Base-by-base conservation (phyloP, 176 grass and related monocot species). In the Carex parvula region DNA sequence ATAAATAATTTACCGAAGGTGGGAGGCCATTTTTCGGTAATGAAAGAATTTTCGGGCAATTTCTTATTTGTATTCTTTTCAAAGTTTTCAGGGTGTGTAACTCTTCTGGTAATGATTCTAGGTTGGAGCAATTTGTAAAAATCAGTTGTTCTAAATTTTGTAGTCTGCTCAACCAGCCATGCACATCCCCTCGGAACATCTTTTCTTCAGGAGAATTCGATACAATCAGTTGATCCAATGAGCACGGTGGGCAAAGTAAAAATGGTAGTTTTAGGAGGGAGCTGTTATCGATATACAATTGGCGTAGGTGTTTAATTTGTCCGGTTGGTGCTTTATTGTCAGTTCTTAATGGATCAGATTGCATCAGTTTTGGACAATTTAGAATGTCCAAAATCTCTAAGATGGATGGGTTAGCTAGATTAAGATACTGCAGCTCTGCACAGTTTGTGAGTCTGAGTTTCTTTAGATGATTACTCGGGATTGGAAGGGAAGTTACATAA, bases 211-310 rank as follows among this genome's bases (percentile, higher is more conserved):
- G 11, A 5, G 63, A 66, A 66, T 8, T 11, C 24, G 3, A 32
- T 4, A 66, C 14, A 5, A 14, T 11, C 62, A 65, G 24, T 6
- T 2, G 0, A 1, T 15, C 12, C 63, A 66, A 66, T 6, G 24
- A 66, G 5, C 10, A 14, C 0, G 63, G 63, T 15, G 63, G 26
- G 22, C 6, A 14, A 33, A 3, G 30, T 14, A 66, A 66, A n/a
- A 50, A 32, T 56, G 70, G 42, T 15, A 84, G 14, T 83, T 66
- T 65, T 48, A 88, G 22, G 32, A 66, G 22, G 63, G 63, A 66
- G 63, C 26, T 66, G 63, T 66, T 32, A 15, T 66, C 63, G 15
- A 66, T 66, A 9, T 6, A 0, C 63, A 66, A 16, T 0, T 14
- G 3, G 0, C 16, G 24, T 2, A 66, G 63, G 10, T 66, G 6